These are phyloP conservation scores for Guillardia theta DNA, from an alignment of 78 protist species.

Conservation along the genomic window DNA sequence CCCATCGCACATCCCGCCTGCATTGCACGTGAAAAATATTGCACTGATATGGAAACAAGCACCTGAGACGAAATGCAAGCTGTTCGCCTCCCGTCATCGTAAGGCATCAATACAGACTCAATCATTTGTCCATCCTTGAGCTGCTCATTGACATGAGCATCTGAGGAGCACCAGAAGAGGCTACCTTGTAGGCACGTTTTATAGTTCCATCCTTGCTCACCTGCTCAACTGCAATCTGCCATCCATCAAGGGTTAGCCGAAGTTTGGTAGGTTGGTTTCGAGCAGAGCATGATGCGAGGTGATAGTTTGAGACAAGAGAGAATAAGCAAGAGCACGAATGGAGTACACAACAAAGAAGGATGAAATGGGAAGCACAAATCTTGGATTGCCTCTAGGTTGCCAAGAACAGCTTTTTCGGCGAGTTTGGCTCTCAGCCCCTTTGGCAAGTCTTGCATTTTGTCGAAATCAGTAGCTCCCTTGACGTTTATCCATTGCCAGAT, in stretches of 20 bases:
- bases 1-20: conserved; percentile 51
- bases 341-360: not conserved
- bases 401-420: not conserved
- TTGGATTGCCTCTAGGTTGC: too few relatives aligned
- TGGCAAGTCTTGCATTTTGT: not conserved
- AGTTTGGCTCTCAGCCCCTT: not conserved
- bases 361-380: not conserved
- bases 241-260: not conserved
- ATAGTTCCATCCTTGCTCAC: conserved; percentile 37
- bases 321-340: too few relatives aligned
- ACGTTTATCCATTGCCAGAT: not conserved
- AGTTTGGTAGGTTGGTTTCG: too few relatives aligned
- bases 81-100: conserved; percentile 27
- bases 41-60: not conserved
- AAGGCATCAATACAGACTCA: conserved; percentile 53
- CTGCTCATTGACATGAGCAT: too few relatives aligned
- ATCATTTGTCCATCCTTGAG: conserved; percentile 4
- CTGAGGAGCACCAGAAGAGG: too few relatives aligned
- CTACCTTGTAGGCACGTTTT: conserved; percentile 39
- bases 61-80: conserved; percentile 52
- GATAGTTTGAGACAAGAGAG: too few relatives aligned
- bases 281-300: too few relatives aligned
- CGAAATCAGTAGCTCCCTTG: not conserved
- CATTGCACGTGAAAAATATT: not conserved
- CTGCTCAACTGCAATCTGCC: not conserved